Evolutionary conservation across 176 grass and related monocot genomes (phyloP).

Genomic region (Bromus sterilis): DNA sequence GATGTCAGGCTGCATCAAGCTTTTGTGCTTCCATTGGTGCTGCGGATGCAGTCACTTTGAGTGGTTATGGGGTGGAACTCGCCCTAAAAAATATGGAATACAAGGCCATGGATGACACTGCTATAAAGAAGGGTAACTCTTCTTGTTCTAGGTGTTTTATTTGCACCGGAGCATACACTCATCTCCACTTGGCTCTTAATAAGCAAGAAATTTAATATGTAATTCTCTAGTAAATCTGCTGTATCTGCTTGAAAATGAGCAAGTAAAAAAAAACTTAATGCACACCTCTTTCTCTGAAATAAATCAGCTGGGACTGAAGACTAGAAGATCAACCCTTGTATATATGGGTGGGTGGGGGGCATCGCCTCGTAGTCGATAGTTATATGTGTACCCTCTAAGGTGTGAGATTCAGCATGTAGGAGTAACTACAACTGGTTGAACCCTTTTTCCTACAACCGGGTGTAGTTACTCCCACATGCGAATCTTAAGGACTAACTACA

Average conservation of each 20-base stretch:
- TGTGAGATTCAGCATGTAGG: not conserved
- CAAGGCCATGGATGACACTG: slow-evolving; percentile 97
- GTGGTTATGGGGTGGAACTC: slow-evolving; percentile 96
- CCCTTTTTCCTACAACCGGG: not conserved
- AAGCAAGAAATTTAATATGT: not conserved
- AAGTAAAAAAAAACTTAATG: not conserved
- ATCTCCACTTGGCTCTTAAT: not conserved
- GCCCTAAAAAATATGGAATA: slow-evolving; percentile 99
- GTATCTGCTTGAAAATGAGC: not conserved
- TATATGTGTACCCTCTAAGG: not conserved
- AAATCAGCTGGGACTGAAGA: not conserved
- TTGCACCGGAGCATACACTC: not conserved
- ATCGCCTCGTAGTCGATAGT: not conserved
- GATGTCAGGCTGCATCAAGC: slow-evolving; percentile 64
- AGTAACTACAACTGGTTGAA: not conserved
- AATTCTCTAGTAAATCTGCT: slow-evolving; percentile 7
- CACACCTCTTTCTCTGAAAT: not conserved
- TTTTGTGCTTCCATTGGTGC: slow-evolving; percentile 84
- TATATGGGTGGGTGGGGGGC: not conserved
- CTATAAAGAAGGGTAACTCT: slow-evolving; percentile 75
- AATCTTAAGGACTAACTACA: not conserved
- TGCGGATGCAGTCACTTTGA: slow-evolving; percentile 83
- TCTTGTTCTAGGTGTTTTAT: not conserved
- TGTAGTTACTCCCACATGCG: not conserved
- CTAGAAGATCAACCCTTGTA: not conserved